phyloP scores from a whole-genome alignment of 2,329 filamentous ascomycete genomes.

The Fusarium decemcellulare region DNA sequence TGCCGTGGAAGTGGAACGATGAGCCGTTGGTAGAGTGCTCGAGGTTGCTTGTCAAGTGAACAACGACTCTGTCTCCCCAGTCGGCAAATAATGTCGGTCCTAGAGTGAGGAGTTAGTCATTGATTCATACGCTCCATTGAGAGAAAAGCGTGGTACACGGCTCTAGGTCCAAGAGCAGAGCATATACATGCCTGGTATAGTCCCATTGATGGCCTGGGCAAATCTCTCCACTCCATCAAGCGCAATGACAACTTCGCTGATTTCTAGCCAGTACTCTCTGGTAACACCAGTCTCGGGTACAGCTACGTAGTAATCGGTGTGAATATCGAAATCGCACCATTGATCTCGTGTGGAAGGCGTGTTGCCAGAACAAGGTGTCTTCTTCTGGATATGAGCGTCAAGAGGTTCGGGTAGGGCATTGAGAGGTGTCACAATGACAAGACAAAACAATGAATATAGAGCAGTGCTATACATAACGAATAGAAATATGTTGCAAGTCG shows the following conservation, averaged over 20 bases:
- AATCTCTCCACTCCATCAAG: conserved; percentile 63
- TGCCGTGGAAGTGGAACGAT: conserved; percentile 74
- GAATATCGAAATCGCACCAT: conserved; percentile 65
- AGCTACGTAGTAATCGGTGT: conserved; percentile 60
- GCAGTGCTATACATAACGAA: conserved; percentile 17
- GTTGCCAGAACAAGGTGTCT: conserved; percentile 43
- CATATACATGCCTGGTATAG: conserved; percentile 62
- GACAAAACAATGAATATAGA: conserved; percentile 7
- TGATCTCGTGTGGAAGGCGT: conserved; percentile 51
- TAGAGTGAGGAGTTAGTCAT: conserved; percentile 8
- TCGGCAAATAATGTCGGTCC: conserved; percentile 69
- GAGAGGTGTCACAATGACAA: conserved; percentile 11
- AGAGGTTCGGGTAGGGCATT: conserved; percentile 21
- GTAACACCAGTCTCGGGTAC: conserved; percentile 64
- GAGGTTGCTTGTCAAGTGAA: conserved; percentile 68
- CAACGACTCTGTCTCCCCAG: conserved; percentile 63
- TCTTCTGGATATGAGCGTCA: conserved; percentile 11
- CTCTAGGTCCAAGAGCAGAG: too few species aligned
- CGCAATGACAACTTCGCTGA: conserved; percentile 56
- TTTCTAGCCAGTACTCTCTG: conserved; percentile 64
- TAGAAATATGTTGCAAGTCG: background rate
- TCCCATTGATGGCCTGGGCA: conserved; percentile 67
- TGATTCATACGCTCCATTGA: background rate
- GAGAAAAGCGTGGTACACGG: background rate
- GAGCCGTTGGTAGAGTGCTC: conserved; percentile 66